Base-by-base conservation (phyloP, 2,329 filamentous ascomycete species). In the Epicoccum sorghinum region DNA sequence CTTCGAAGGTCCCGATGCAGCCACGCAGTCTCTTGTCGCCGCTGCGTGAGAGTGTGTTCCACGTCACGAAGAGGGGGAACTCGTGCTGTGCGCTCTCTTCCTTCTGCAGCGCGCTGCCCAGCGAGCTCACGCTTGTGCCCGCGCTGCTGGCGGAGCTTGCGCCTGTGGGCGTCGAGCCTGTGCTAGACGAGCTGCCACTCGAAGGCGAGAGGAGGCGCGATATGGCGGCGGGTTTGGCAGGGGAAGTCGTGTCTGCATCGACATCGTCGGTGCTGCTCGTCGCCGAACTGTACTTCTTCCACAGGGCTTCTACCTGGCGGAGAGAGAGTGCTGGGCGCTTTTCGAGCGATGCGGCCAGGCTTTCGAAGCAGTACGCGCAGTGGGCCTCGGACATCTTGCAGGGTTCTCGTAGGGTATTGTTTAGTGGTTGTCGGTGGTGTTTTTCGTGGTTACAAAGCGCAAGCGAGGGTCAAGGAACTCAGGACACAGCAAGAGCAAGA, bases 1-100 rank as follows among this genome's bases (percentile, higher is more conserved):
- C 75, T 68, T 93, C 89, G 69, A 98, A 99, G 2, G 93, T 99
- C 64, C 95, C 95, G 71, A 99, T 98, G 80, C 95, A 99, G 55
- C 95, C 95, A 55, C 95, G 88, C 37, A 99, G 84, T 23, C 83
- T 84, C 71, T 88, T 87, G 60, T 86, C 78, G 25, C 86, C 62
- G 47, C 73, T 79, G 22, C 80, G 75, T 7, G 83, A 86, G 49
- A 91, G 65, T 0, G 85, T 91, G 78, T 97, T 96, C 93, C 93
- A 98, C 7, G 93, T 96, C 41, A 99, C 90, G 73, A 98, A 98
- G 35, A 98, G 83, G 0, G 93, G 93, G 58, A 84, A 82, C 77
- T 72, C 25, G 75, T 58, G 62, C 18, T 57, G 55, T 1, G 48
- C 49, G 27, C 65, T 60, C 58, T 64, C 53, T 38, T 52, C 60